Percentiles rank a stretch among this genome's conserved stretches.
phyloP scores from a whole-genome alignment of 768 basidiomycete genomes.

The Melanogaster broomeanus region DNA sequence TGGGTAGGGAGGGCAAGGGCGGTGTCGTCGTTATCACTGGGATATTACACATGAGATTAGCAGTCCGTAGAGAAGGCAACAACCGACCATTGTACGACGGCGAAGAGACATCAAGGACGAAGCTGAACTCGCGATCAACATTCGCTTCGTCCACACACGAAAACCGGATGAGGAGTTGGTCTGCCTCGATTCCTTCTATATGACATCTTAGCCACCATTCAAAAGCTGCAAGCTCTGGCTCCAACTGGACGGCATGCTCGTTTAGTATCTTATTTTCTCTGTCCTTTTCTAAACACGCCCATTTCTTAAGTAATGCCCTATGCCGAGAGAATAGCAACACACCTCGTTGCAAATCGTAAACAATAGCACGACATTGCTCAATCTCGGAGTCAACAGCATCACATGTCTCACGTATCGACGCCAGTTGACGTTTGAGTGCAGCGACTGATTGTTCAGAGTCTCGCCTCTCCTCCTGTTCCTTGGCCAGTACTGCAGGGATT shows the following conservation, averaged over 20 bases:
- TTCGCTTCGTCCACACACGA: conserved; percentile 60
- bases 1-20: conserved; percentile 61
- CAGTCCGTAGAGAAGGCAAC: neutral
- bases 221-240: conserved; percentile 56
- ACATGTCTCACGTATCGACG: conserved; percentile 60
- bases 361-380: conserved; percentile 65
- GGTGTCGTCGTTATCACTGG: conserved; percentile 83
- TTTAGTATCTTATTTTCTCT: conserved; percentile 61
- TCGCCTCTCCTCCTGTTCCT: conserved; percentile 72
- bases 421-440: conserved; percentile 65
- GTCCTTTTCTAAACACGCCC: conserved; percentile 54
- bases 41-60: neutral
- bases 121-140: conserved; percentile 62
- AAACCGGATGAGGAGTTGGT: conserved; percentile 75
- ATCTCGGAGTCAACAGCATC: conserved; percentile 66
- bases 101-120: conserved; percentile 74
- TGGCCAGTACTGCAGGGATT: conserved; percentile 51
- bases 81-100: conserved; percentile 64
- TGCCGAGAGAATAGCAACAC: conserved; percentile 16
- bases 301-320: neutral
- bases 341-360: conserved; percentile 69
- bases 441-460: conserved; percentile 65
- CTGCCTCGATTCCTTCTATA: conserved; percentile 78
- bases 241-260: conserved; percentile 49
- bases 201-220: conserved; percentile 60